Evolutionary conservation across 306 rosid genomes (phyloP), one percentile per base, ranked within the genome.

Genomic region (Vicia sativa): DNA sequence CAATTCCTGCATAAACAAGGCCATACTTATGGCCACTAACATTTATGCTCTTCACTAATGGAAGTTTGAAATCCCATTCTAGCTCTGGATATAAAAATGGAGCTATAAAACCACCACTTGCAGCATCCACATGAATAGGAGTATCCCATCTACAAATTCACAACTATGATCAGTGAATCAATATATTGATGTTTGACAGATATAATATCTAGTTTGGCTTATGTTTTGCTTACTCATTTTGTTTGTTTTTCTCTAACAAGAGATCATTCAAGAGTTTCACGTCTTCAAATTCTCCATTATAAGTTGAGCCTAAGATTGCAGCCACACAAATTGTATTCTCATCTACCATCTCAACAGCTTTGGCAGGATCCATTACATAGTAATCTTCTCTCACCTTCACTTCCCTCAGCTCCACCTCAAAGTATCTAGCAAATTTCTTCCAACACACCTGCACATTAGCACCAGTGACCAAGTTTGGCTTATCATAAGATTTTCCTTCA

Each of bases 21-120:
- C 96, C 96, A 48, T 90, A 89, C 37, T 89, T 89, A 35, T 90
- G 96, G 0, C 95, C 96, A 45, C 96, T 90, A n/a, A 84, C 96
- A 43, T 90, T 87, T 58, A 87, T 90, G 61, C 96, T 90, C 82
- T 81, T 90, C 81, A 90, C 96, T 67, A 87, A 48, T 12, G 89
- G 89, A 49, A 90, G 90, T 10, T 90, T 69, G 79, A 90, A 90
- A 62, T 90, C 96, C 96, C 96, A 90, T 62, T 87, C 95, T 0
- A 90, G 79, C 23, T 90, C 90, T 50, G 90, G 92, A 13, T 90
- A 87, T 29, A 87, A 70, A 60, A 90, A 90, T 2, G 96, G 96
- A 0, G 96, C 96, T 25, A 90, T 38, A 69, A 90, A 90, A 0
- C 96, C 96, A 31, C 96, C 95, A 68, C 92, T 90, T 0, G 96